Percentiles rank a stretch among this genome's conserved stretches.
Evolutionary conservation across 176 grass and related monocot species (phyloP).

Genomic region (Metroxylon sagu): DNA sequence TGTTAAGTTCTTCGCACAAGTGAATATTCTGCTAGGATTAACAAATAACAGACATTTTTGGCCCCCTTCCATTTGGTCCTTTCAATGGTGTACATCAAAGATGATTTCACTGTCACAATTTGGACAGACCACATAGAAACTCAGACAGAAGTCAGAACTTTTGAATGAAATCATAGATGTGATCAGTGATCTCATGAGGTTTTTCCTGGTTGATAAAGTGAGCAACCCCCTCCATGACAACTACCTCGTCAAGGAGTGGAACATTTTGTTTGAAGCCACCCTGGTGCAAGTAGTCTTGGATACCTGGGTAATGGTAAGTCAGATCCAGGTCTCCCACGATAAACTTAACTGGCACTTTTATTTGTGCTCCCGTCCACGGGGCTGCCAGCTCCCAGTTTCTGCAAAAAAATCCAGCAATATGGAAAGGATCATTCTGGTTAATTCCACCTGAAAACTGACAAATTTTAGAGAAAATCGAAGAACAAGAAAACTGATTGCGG

Average conservation of each 20-base stretch:
- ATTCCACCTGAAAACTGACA: too few species aligned
- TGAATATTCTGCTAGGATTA: too few species aligned
- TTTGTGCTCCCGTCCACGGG: slow-evolving; percentile 4
- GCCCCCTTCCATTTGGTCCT: too few species aligned
- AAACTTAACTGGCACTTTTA: slow-evolving; percentile 15
- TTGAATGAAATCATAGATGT: slow-evolving; percentile 3
- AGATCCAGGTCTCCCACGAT: slow-evolving; percentile 14
- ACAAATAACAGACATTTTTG: too few species aligned
- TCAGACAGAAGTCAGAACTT: slow-evolving; percentile 4
- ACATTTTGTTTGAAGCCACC: slow-evolving; percentile 15
- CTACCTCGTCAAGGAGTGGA: slow-evolving; percentile 1
- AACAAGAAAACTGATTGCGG: too few species aligned
- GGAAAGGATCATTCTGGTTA: too few species aligned
- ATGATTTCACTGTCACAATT: too few species aligned
- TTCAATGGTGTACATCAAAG: too few species aligned
- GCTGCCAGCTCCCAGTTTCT: slow-evolving; percentile 20
- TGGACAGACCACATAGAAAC: too few species aligned
- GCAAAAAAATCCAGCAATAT: too few species aligned
- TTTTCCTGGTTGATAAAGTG: slow-evolving; percentile 25
- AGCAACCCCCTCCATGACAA: slow-evolving; percentile 13
- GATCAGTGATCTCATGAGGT: slow-evolving; percentile 6
- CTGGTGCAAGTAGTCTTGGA: slow-evolving; percentile 14
- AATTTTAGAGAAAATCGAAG: too few species aligned
- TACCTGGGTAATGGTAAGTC: slow-evolving; percentile 5
- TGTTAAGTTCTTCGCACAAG: too few species aligned